Percentiles rank a stretch among this genome's conserved stretches.
phyloP scores from a whole-genome alignment of 345 rosid genomes.

The Ceriops decandra region DNA sequence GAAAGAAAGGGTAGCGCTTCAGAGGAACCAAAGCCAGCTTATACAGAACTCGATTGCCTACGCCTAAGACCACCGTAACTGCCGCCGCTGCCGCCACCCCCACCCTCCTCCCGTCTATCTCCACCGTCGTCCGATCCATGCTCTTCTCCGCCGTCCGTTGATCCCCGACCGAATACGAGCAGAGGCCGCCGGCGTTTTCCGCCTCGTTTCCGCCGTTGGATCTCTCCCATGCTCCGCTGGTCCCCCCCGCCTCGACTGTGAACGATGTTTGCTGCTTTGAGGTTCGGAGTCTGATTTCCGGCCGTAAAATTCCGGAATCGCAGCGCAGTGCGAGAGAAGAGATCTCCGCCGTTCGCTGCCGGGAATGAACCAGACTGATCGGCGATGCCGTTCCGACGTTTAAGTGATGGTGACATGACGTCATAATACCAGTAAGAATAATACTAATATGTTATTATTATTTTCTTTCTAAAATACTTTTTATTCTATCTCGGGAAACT shows the following conservation, averaged over 20 bases:
- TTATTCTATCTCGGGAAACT: too few relatives aligned
- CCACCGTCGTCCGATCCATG: constrained; percentile 11
- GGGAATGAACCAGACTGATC: constrained; percentile 23
- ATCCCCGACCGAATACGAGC: constrained; percentile 40
- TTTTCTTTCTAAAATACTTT: too few relatives aligned
- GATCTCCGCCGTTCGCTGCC: constrained; percentile 23
- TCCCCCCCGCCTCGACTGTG: constrained; percentile 30
- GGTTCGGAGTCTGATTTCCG: constrained; percentile 31
- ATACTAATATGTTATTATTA: background rate
- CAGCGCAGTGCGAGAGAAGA: constrained; percentile 21
- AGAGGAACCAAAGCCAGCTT: constrained; percentile 87
- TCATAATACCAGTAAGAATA: constrained; percentile 29
- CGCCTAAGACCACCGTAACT: constrained; percentile 69
- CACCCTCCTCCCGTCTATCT: constrained; percentile 24
- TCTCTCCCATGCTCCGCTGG: constrained; percentile 34
- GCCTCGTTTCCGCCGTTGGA: constrained; percentile 37
- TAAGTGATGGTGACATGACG: constrained; percentile 48
- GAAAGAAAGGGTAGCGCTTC: constrained; percentile 85
- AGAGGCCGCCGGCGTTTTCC: constrained; percentile 29
- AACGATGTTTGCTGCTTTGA: constrained; percentile 25
- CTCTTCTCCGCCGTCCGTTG: constrained; percentile 21
- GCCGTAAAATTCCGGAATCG: constrained; percentile 23
- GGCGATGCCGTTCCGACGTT: constrained; percentile 28
- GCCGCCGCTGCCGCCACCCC: constrained; percentile 72
- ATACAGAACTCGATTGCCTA: constrained; percentile 81